Evolutionary conservation across 2,329 filamentous ascomycete genomes (phyloP).

Genomic region (Fusarium fracticaudum): DNA sequence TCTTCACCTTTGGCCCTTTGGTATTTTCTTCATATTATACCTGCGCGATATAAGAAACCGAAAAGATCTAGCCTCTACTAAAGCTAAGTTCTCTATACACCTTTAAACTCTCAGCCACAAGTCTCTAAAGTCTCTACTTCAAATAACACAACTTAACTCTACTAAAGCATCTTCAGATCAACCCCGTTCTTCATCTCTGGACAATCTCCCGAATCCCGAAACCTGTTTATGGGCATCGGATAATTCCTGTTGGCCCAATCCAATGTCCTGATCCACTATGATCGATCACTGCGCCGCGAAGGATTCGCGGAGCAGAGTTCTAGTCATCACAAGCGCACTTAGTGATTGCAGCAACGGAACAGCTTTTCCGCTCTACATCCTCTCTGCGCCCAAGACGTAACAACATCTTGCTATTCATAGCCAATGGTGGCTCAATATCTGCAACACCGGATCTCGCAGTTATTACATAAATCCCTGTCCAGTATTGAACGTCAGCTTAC

Average conservation of each 20-base stretch:
- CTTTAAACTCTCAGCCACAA: too few species aligned
- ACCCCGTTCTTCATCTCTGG: background rate
- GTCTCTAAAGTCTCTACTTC: too few species aligned
- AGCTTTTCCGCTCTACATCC: accelerated
- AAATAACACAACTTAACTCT: too few species aligned
- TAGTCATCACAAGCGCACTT: background rate
- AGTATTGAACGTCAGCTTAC: background rate
- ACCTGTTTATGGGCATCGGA: too few species aligned
- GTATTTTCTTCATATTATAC: too few species aligned
- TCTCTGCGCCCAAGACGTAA: too few species aligned
- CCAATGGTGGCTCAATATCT: accelerated
- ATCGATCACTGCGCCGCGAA: background rate
- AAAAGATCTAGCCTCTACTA: too few species aligned
- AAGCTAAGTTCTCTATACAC: too few species aligned
- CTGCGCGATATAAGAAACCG: too few species aligned
- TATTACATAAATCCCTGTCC: background rate
- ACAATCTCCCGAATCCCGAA: background rate
- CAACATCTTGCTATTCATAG: too few species aligned
- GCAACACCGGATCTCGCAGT: accelerated
- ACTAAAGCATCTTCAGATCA: background rate
- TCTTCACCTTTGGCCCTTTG: too few species aligned
- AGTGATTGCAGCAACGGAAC: accelerated
- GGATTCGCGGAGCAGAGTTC: background rate
- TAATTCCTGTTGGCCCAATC: background rate
- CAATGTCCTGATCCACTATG: too few species aligned